Conservation (phyloP, 202 grass and related monocot species). For the Dendrocalamus latiflorus region DNA sequence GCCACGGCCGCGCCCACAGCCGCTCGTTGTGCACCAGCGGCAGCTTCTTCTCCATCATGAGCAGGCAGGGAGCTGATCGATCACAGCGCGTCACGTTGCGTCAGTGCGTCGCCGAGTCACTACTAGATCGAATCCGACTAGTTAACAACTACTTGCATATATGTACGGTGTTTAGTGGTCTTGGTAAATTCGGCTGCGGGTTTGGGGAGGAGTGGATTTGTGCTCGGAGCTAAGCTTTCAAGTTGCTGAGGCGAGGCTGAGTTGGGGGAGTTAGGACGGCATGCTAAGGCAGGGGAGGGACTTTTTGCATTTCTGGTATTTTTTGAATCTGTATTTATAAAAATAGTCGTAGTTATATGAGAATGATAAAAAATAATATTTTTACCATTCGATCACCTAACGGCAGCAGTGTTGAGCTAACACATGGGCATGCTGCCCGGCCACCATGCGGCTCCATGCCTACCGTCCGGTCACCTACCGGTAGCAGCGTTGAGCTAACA, state of each 20-base stretch:
- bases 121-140: background rate
- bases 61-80: background rate
- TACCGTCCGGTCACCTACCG: too few relatives aligned
- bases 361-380: too few relatives aligned
- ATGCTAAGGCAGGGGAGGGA: too few relatives aligned
- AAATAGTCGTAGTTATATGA: too few relatives aligned
- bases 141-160: background rate
- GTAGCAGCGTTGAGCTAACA: too few relatives aligned
- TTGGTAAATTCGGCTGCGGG: background rate
- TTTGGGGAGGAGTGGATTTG: constrained; percentile 7
- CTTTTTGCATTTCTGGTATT: too few relatives aligned
- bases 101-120: background rate
- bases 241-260: background rate
- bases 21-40: constrained; percentile 34
- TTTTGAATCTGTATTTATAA: too few relatives aligned
- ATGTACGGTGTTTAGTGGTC: background rate
- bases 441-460: too few relatives aligned
- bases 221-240: constrained; percentile 23
- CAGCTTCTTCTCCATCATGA: constrained; percentile 60
- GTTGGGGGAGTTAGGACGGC: background rate
- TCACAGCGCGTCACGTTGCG: background rate
- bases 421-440: too few relatives aligned
- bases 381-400: too few relatives aligned
- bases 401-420: too few relatives aligned
- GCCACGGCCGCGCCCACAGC: constrained; percentile 60